Conservation (phyloP, 192 early-diverging fungal species). For the Coemansia sp. region DNA sequence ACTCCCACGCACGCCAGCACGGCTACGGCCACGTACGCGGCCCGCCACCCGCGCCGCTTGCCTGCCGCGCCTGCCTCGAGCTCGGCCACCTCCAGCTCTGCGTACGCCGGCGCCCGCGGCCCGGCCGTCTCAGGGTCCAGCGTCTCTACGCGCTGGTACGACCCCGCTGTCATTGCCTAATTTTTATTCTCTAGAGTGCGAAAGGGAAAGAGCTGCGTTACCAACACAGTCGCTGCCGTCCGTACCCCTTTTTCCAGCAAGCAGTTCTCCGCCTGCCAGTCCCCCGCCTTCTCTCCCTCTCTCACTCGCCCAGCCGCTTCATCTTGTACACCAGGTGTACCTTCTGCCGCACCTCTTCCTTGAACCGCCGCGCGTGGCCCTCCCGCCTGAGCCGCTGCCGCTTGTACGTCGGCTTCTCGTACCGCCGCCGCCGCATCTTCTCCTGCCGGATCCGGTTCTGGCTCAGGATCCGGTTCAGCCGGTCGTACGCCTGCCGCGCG, state of each 20-base stretch:
- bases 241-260: too few relatives aligned
- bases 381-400: conserved; percentile 54
- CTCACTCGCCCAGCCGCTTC: conserved; percentile 39
- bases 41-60: conserved; percentile 37
- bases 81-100: conserved; percentile 28
- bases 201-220: background rate
- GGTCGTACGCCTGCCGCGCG: conserved; percentile 47
- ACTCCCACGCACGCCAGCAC: conserved; percentile 28
- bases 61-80: conserved; percentile 12
- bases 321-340: conserved; percentile 62
- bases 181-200: too few relatives aligned
- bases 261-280: too few relatives aligned
- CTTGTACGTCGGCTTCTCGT: conserved; percentile 65
- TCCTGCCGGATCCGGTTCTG: conserved; percentile 57
- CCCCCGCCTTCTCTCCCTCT: too few relatives aligned
- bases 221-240: background rate
- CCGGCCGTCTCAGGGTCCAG: background rate
- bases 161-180: too few relatives aligned
- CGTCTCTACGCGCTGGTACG: conserved; percentile 13
- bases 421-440: conserved; percentile 49
- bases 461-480: conserved; percentile 53
- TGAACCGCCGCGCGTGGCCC: conserved; percentile 54
- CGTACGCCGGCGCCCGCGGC: conserved; percentile 16
- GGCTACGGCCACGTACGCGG: conserved; percentile 21
- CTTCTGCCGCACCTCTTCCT: conserved; percentile 56